phyloP scores from a whole-genome alignment of 768 basidiomycete species.

The Boletus rufocinnamomeus region DNA sequence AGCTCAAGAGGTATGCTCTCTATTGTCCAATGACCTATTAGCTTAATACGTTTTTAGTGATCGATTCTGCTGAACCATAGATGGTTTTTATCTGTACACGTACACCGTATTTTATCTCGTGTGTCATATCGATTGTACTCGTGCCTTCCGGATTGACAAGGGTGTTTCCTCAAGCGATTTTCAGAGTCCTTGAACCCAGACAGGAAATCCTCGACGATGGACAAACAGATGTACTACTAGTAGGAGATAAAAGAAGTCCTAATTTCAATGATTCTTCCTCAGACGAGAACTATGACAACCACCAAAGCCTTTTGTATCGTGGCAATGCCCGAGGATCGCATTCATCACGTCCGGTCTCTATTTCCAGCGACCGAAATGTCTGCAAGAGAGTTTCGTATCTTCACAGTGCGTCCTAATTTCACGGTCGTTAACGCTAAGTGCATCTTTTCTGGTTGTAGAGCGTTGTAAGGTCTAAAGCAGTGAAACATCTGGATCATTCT shows the following conservation, averaged over 20 bases:
- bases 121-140: conserved; percentile 22
- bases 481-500: neutral
- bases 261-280: too few relatives aligned
- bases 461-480: neutral
- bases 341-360: neutral
- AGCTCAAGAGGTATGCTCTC: conserved; percentile 72
- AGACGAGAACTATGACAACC: conserved; percentile 6
- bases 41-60: conserved; percentile 35
- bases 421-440: neutral
- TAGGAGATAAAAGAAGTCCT: conserved; percentile 5
- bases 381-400: neutral
- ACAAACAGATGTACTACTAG: conserved; percentile 12
- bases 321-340: conserved; percentile 13
- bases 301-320: neutral
- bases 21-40: neutral
- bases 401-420: conserved; percentile 15
- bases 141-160: conserved; percentile 3
- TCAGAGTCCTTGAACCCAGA: neutral
- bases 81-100: conserved; percentile 13
- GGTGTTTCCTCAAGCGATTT: conserved; percentile 4
- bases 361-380: neutral
- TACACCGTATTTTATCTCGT: conserved; percentile 9
- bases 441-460: conserved; percentile 1
- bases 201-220: conserved; percentile 1
- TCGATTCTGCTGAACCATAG: conserved; percentile 44